phyloP scores from a whole-genome alignment of 441 rosid genomes.

The Sinapis alba region DNA sequence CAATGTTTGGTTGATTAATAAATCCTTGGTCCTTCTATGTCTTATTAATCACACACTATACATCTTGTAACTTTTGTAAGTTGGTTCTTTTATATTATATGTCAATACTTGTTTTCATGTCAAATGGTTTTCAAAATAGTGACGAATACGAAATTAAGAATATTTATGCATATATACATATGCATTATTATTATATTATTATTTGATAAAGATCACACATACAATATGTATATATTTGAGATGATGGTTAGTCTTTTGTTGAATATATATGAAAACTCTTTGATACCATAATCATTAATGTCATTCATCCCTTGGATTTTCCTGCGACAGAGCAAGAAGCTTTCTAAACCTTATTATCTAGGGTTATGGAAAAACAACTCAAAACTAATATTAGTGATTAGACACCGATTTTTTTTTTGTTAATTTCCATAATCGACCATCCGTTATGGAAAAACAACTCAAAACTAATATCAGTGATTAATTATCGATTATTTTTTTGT shows the following conservation, averaged over 20 bases:
- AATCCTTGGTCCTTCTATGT: neutral
- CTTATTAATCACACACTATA: neutral
- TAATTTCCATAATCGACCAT: too few species aligned
- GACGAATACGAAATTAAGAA: neutral
- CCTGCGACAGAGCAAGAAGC: too few species aligned
- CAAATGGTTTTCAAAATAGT: neutral
- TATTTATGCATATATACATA: neutral
- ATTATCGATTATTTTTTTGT: too few species aligned
- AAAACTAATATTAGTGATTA: too few species aligned
- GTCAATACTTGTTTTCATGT: neutral
- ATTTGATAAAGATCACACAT: neutral
- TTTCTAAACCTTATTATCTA: too few species aligned
- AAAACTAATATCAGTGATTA: too few species aligned
- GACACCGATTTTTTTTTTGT: too few species aligned
- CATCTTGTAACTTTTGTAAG: neutral
- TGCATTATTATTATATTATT: neutral
- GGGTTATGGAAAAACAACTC: too few species aligned
- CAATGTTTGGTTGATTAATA: neutral
- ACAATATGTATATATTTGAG: neutral
- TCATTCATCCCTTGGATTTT: neutral
- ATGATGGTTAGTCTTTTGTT: neutral
- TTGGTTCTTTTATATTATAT: neutral
- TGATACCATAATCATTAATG: neutral
- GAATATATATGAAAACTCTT: neutral
- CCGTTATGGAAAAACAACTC: too few species aligned